Percentiles rank a stretch among this genome's conserved stretches.
These are phyloP conservation scores for Apiotrichum sp. DNA, from an alignment of 1,284 basidiomycete species.

Conservation along the genomic window DNA sequence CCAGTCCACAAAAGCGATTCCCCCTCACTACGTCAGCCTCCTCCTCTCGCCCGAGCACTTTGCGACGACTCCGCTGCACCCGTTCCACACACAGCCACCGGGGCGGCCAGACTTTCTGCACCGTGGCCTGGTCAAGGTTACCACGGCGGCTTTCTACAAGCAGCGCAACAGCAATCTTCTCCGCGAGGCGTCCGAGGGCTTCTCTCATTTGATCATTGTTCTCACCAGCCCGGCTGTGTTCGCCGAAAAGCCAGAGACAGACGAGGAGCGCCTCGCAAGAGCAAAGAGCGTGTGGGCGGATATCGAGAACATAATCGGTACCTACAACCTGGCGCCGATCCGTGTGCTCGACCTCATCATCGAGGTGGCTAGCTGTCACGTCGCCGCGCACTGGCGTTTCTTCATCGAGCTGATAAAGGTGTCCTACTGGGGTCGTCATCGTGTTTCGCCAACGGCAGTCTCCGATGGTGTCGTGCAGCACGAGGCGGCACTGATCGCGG, in stretches of 20 bases:
- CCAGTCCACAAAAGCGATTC: constrained; percentile 11
- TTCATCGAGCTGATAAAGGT: constrained; percentile 73
- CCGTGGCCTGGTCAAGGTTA: constrained; percentile 27
- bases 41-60: constrained; percentile 25
- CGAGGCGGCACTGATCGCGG: constrained; percentile 41
- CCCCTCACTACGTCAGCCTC: constrained; percentile 24
- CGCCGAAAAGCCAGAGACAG: constrained; percentile 3
- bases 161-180: constrained; percentile 98
- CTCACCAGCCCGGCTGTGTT: constrained; percentile 60
- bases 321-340: constrained; percentile 93
- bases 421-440: constrained; percentile 1
- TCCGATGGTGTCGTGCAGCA: constrained; percentile 12
- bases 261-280: constrained; percentile 49
- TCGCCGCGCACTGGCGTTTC: constrained; percentile 81
- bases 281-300: constrained; percentile 76
- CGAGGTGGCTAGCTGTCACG: constrained; percentile 77
- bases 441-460: background rate
- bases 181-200: constrained; percentile 95
- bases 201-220: constrained; percentile 80
- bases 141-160: constrained; percentile 61
- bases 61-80: constrained; percentile 26
- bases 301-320: constrained; percentile 81
- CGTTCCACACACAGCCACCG: no score
- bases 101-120: constrained; percentile 18
- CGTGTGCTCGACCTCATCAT: constrained; percentile 89